These are phyloP conservation scores for Gryganskiella cystojenkinii DNA, from an alignment of 192 early-diverging fungal species.

Conservation along the genomic window DNA sequence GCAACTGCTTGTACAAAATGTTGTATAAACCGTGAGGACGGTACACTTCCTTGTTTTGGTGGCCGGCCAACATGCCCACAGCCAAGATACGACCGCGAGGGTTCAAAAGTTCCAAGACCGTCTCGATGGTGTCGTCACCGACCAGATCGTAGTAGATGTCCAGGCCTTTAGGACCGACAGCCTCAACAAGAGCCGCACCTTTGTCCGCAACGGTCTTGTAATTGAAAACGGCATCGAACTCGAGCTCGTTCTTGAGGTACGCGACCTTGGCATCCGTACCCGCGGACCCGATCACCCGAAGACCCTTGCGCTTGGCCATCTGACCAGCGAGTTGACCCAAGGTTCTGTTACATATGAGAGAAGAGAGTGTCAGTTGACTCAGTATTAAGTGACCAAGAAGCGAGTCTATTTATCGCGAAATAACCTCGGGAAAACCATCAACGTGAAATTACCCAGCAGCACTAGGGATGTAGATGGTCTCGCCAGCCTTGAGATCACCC, in stretches of 20 bases:
- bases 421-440: too few relatives aligned
- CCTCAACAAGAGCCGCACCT: slow-evolving; percentile 22
- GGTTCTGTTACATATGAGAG: slow-evolving; percentile 37
- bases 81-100: slow-evolving; percentile 15
- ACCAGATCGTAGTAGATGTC: slow-evolving; percentile 94
- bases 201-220: slow-evolving; percentile 77
- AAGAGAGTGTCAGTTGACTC: too few relatives aligned
- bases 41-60: slow-evolving; percentile 18
- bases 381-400: too few relatives aligned
- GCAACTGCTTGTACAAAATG: slow-evolving; percentile 33
- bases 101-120: slow-evolving; percentile 31
- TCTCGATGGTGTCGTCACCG: slow-evolving; percentile 57
- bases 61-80: slow-evolving; percentile 16
- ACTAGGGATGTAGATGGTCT: slow-evolving; percentile 78
- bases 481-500: slow-evolving; percentile 81
- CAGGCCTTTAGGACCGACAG: slow-evolving; percentile 47
- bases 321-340: slow-evolving; percentile 84
- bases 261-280: slow-evolving; percentile 89
- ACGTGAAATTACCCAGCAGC: slow-evolving; percentile 76
- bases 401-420: too few relatives aligned
- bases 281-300: slow-evolving; percentile 87
- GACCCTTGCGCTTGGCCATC: slow-evolving; percentile 82
- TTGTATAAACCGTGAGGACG: slow-evolving; percentile 16
- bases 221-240: slow-evolving; percentile 91
- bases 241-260: slow-evolving; percentile 72